phyloP scores from a whole-genome alignment of 2,329 filamentous ascomycete genomes.

The Claviceps sp. region DNA sequence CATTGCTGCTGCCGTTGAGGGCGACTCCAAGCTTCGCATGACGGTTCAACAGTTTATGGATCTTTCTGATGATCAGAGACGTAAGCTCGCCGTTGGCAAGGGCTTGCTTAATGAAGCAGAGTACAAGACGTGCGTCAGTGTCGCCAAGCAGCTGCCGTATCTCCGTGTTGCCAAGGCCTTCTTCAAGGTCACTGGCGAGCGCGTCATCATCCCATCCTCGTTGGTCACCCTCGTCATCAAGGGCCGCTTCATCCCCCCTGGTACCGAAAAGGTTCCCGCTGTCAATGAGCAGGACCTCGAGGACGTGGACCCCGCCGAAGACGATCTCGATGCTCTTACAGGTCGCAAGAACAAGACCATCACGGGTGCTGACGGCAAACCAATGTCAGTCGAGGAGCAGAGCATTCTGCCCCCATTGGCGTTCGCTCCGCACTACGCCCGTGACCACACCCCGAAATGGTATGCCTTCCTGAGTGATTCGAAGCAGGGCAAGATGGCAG shows the following conservation, averaged over 20 bases:
- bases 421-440: conserved; percentile 79
- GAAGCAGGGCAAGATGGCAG: conserved; percentile 90
- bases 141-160: conserved; percentile 73
- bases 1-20: conserved; percentile 55
- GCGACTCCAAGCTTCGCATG: conserved; percentile 60
- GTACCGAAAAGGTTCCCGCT: conserved; percentile 58
- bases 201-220: conserved; percentile 80
- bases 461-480: conserved; percentile 88
- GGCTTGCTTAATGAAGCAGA: conserved; percentile 60
- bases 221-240: conserved; percentile 93
- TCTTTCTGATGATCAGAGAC: conserved; percentile 61
- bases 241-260: conserved; percentile 83
- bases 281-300: conserved; percentile 71
- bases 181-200: conserved; percentile 96
- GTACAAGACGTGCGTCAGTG: conserved; percentile 60
- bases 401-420: conserved; percentile 71
- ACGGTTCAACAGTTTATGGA: conserved; percentile 83
- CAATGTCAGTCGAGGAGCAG: conserved; percentile 43
- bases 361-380: conserved; percentile 47
- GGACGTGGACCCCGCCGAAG: conserved; percentile 85
- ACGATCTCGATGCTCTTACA: conserved; percentile 74
- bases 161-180: conserved; percentile 83
- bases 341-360: conserved; percentile 59
- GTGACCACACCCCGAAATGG: conserved; percentile 84
- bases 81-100: conserved; percentile 55